These are phyloP conservation scores for Cladophialophora chaetospira DNA, from an alignment of 2,329 filamentous ascomycete species.

Conservation along the genomic window DNA sequence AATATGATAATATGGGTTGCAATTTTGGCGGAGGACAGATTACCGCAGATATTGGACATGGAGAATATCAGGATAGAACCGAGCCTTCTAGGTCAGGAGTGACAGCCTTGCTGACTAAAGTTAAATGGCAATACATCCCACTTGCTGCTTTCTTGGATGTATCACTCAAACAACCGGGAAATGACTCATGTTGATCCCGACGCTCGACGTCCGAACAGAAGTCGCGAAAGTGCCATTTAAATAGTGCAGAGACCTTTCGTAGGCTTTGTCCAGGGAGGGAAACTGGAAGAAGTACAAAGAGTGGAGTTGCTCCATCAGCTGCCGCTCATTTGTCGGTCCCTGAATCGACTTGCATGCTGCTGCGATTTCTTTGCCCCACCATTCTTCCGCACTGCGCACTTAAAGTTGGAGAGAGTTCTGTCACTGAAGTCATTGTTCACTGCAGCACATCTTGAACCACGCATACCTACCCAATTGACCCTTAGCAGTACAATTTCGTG, in stretches of 20 bases:
- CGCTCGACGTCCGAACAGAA: not conserved
- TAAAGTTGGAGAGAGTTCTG: not conserved
- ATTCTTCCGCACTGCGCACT: not conserved
- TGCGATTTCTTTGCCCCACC: slow-evolving; percentile 1
- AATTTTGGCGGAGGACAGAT: slow-evolving; percentile 2
- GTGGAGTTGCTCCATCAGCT: not conserved
- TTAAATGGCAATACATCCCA: not conserved
- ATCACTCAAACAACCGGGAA: not conserved
- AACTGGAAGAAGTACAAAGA: not conserved
- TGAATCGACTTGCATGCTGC: not conserved
- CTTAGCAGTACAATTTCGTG: not conserved
- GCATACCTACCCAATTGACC: not conserved
- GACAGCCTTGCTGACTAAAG: slow-evolving; percentile 29
- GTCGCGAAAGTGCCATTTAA: not conserved
- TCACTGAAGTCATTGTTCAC: slow-evolving; percentile 4
- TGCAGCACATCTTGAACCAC: not conserved
- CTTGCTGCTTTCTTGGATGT: not conserved
- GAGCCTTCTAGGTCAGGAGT: slow-evolving; percentile 15
- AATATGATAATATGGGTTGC: not conserved
- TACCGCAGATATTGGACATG: slow-evolving; percentile 2
- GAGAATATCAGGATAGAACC: not conserved
- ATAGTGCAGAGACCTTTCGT: not conserved
- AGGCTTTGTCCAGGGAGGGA: not conserved
- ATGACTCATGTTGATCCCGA: not conserved
- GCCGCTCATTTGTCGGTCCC: not conserved